Conservation (phyloP, 306 rosid species). For the Rosa rugosa region DNA sequence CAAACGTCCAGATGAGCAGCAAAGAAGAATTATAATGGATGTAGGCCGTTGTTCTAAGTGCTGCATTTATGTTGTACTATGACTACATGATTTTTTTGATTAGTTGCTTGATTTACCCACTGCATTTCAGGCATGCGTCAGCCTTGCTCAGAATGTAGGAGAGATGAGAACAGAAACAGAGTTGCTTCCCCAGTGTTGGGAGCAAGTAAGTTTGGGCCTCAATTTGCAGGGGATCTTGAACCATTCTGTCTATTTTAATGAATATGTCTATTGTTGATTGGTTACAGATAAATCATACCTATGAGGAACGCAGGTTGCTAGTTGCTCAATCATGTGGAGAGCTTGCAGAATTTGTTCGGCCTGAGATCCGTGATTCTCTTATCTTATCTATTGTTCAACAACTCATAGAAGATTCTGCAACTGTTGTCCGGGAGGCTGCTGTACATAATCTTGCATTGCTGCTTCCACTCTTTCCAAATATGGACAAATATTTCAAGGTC, state of each 20-base stretch:
- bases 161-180: constrained; percentile 99
- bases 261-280: constrained; percentile 29
- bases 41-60: constrained; percentile 42
- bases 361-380: constrained; percentile 96
- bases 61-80: constrained; percentile 4
- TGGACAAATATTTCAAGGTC: constrained; percentile 99
- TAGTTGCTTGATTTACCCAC: constrained; percentile 28
- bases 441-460: constrained; percentile 91
- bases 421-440: constrained; percentile 95
- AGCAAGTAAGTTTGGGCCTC: constrained; percentile 64
- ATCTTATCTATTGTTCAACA: constrained; percentile 93
- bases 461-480: constrained; percentile 90
- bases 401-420: constrained; percentile 87
- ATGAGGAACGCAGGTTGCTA: constrained; percentile 96
- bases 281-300: constrained; percentile 83
- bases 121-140: constrained; percentile 81
- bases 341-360: constrained; percentile 94
- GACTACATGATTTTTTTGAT: constrained; percentile 6
- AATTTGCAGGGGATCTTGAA: not conserved
- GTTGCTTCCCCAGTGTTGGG: constrained; percentile 99
- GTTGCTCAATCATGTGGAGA: constrained; percentile 99
- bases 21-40: constrained; percentile 93
- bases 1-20: constrained; percentile 97
- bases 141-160: constrained; percentile 91
- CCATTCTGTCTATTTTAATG: constrained; percentile 26